Base-by-base conservation (phyloP, 192 early-diverging fungal species). In the Gonapodya sp. region DNA sequence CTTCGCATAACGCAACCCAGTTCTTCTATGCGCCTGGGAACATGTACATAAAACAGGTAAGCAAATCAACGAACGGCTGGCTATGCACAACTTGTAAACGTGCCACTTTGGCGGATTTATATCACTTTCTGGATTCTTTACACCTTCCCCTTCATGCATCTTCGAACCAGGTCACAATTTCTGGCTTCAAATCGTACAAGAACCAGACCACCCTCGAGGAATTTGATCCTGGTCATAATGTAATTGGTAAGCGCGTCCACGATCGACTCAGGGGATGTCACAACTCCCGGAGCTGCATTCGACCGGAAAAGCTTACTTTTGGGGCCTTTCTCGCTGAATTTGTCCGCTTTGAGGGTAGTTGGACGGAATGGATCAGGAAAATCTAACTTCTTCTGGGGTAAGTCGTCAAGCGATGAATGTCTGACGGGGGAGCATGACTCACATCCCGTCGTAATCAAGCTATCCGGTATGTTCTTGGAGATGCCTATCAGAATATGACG, bases 291-390 rank as follows among this genome's bases (percentile, higher is more conserved):
- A 24, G 35, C 35, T 84, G 0, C 31, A 8, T 79, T 36, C 0
- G 2, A 35, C 31, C 36, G 32, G 36, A 33, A 24, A 1, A 75
- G 35, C 35, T 36, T 35, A 18, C 8, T 31, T 16, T 0, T 34
- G 80, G 24, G 33, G 34, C 32, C 46, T 31, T 73, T 75, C 31
- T 31, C 18, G 18, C 18, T 30, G 16, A 35, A n/a, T 82, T 35
- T 14, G 31, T 31, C 32, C 31, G 16, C 36, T 35, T 16, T 24
- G 35, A 36, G 30, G 18, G 32, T 85, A 91, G 96, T 98, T 33
- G 96, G 96, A 73, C 90, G 97, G 75, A 99, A 99, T 84, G 97
- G 97, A 35, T 95, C 96, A 0, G 97, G 97, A 2, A 98, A 98
- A 87, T 94, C 92, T 84, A 99, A 99, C 86, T 99, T 98, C 86